phyloP scores from a whole-genome alignment of 2,329 filamentous ascomycete genomes.

The Rhynchosporium graminicola region DNA sequence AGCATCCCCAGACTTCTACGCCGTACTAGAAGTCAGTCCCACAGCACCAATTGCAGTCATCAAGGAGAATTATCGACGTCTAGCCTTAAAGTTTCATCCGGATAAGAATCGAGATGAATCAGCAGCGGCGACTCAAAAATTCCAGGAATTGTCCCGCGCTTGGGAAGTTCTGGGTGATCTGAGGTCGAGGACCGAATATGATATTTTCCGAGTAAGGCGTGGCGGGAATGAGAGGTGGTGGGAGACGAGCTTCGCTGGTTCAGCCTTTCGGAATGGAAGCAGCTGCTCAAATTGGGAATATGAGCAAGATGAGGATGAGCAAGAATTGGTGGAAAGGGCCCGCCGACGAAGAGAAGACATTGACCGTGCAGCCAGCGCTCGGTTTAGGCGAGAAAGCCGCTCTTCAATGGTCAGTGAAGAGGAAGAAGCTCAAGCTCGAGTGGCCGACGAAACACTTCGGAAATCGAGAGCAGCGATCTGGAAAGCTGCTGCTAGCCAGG shows the following conservation, averaged over 20 bases:
- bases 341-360: constrained; percentile 23
- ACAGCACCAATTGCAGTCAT: constrained; percentile 24
- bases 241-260: constrained; percentile 4
- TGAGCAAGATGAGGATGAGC: constrained; percentile 10
- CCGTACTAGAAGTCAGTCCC: constrained; percentile 28
- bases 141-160: constrained; percentile 28
- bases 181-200: constrained; percentile 28
- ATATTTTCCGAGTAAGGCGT: constrained; percentile 23
- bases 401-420: constrained; percentile 7
- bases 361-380: constrained; percentile 20
- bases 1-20: constrained; percentile 29
- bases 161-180: constrained; percentile 33
- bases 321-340: constrained; percentile 15
- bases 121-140: constrained; percentile 22
- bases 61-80: constrained; percentile 28
- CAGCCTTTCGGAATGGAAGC: not conserved
- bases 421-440: constrained; percentile 7
- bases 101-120: constrained; percentile 29
- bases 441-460: constrained; percentile 7
- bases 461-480: constrained; percentile 16
- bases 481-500: constrained; percentile 19
- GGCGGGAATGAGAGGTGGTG: constrained; percentile 12
- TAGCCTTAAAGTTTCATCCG: constrained; percentile 31
- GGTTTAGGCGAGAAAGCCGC: constrained; percentile 12
- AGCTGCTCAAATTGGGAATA: constrained; percentile 10